Evolutionary conservation across 805 yeast genomes (phyloP), one percentile per base, ranked within the genome.

Genomic region (Kazachstania kunashirensis): DNA sequence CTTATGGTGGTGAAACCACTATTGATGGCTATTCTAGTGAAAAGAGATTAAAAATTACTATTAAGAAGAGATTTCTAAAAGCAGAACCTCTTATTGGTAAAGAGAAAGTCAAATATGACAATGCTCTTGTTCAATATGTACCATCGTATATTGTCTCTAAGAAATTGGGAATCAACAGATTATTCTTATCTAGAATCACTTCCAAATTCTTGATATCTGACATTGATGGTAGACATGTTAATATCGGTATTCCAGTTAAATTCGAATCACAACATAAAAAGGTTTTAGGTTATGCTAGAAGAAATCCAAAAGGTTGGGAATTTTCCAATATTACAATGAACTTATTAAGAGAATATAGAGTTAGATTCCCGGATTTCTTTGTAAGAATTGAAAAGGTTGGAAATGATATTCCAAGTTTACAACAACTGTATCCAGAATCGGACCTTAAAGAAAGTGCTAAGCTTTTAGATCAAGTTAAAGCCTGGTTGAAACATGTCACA

Each of bases 201-300:
- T 79, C 96, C 7, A 72, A 75, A 6, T 82, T 66, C 48, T 60
- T 79, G 64, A 66, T 88, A 41, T 70, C 66, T 21, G 75, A 71
- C 41, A 67, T 68, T 15, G 62, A 64, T 24, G 71, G 71, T 16
- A 72, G 65, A 44, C 70, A 71, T 44, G 50, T 68, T 8, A 81
- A 88, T 52, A 66, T 92, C 49, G 97, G 97, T 15, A 65, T 92
- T 44, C 83, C 80, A 39, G 67, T 92, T 57, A 88, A 88, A 61
- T 82, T 79, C 59, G 95, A 88, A 46, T 73, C 74, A 16, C 73
- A 75, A 41, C 75, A 85, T 47, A 71, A 74, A 50, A 89, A 89
- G 59, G 97, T 84, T 3, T 67, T 88, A 44, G 98, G 97, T 4
- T 89, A 77, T 62, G 77, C 96, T 2, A 71, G 77, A 41, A 76